Conservation (phyloP, 2,329 filamentous ascomycete species). For the Colletotrichum melonis region DNA sequence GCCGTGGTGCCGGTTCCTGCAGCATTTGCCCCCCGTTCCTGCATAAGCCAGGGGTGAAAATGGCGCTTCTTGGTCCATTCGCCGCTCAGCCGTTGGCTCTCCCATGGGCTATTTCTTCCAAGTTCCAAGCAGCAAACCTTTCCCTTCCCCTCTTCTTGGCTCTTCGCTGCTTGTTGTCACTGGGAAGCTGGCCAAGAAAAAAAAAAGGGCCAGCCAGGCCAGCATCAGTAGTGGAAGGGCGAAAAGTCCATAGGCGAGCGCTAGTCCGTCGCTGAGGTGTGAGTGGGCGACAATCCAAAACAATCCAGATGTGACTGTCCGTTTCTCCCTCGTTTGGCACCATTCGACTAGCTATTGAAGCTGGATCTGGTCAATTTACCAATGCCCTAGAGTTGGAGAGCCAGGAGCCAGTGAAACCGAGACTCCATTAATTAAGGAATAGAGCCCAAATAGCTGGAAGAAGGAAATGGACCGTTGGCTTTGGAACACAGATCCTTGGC, state of each 20-base stretch:
- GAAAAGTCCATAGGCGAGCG: neutral
- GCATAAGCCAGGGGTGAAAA: slow-evolving; percentile 36
- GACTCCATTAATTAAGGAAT: slow-evolving; percentile 15
- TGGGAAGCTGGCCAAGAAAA: too few relatives aligned
- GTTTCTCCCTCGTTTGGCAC: slow-evolving; percentile 33
- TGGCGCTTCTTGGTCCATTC: slow-evolving; percentile 32
- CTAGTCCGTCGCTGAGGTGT: slow-evolving; percentile 1
- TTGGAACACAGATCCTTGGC: neutral
- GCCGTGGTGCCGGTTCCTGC: slow-evolving; percentile 35
- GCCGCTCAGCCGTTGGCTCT: neutral
- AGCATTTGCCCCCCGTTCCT: slow-evolving; percentile 33
- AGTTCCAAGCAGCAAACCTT: neutral
- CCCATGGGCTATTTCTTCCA: neutral
- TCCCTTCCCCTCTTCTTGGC: slow-evolving; percentile 18
- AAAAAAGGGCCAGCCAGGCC: neutral
- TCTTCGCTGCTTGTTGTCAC: neutral
- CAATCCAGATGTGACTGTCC: neutral
- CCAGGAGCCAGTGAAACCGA: slow-evolving; percentile 14
- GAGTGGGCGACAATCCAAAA: slow-evolving; percentile 22
- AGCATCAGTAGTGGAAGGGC: neutral
- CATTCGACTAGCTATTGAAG: slow-evolving; percentile 5
- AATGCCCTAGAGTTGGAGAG: neutral
- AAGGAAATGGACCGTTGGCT: slow-evolving; percentile 4
- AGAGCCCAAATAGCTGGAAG: slow-evolving; percentile 13
- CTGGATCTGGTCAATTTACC: neutral